Conservation (phyloP, 306 rosid species). For the Herpetospermum pedunculosum region DNA sequence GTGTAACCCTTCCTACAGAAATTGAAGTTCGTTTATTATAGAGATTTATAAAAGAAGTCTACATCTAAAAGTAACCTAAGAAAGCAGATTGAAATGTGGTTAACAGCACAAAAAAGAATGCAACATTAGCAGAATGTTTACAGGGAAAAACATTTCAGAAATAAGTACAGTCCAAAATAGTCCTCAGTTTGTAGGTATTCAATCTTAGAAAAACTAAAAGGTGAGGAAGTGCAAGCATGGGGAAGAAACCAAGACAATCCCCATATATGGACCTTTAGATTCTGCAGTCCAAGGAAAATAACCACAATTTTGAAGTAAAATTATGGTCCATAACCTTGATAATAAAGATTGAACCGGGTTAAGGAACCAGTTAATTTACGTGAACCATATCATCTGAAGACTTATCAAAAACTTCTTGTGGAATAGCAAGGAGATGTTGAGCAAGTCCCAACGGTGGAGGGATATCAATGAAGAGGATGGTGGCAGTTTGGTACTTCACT, state of each 20-base stretch:
- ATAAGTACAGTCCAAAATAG: not conserved
- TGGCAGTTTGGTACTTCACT: not conserved
- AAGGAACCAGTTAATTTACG: not conserved
- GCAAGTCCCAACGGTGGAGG: not conserved
- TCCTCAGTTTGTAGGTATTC: not conserved
- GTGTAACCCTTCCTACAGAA: conserved; percentile 60
- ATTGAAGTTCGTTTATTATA: not conserved
- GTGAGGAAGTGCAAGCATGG: not conserved
- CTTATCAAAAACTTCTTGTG: no score
- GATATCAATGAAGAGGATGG: not conserved
- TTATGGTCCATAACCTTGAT: not conserved
- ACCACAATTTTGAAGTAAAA: not conserved
- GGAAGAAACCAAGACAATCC: not conserved
- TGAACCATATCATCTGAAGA: not conserved
- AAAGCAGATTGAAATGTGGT: not conserved
- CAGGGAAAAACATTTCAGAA: not conserved
- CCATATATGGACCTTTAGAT: not conserved
- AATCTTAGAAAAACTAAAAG: not conserved
- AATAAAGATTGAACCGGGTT: not conserved
- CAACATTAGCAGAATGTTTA: not conserved
- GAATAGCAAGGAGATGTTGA: not conserved
- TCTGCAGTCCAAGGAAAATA: not conserved
- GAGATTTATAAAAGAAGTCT: not conserved
- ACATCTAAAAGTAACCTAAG: not conserved
- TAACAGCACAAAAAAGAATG: not conserved